Base-by-base conservation (phyloP, 768 basidiomycete genomes). In the Trametopsis cervina region DNA sequence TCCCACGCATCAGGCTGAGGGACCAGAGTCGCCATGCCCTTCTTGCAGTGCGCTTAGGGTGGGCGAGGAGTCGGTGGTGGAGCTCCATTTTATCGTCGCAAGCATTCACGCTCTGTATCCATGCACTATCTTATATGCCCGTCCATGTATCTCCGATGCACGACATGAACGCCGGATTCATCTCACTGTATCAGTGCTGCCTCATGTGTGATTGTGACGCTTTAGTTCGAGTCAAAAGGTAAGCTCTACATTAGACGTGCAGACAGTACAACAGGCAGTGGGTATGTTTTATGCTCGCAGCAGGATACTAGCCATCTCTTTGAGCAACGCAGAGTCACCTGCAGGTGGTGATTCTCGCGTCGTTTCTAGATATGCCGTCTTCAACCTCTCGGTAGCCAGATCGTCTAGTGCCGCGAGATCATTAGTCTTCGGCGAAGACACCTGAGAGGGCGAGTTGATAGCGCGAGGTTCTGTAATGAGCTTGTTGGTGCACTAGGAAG, bases 311-410 rank as follows among this genome's bases (percentile, higher is more conserved):
- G 60, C 55, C 2, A 60, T 36, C 0, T 49, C 59, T 26, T 50
- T 46, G 21, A 60, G 51, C 3, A 63, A 27, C 9, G 55, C 56
- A 5, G 46, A 40, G 12, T 59, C 61, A 3, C 42, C 52, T 0
- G 52, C 42, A 6, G 61, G 61, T 26, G 60, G 54, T 10, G 60
- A 60, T 40, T 59, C 59, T 29, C 54, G 42, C 43, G 60, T 60
- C 33, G 59, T 46, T 38, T 63, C 57, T 15, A 63, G 25, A 50
- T 89, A 88, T 0, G 77, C 75, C 7, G 74, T 76, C 40, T 83
- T 68, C 17, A 91, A 67, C 18, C 81, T 68, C 59, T 89, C 86
- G 12, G 81, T 85, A 4, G 87, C 83, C 11, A 89, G 69, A 54
- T 83, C 80, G 53, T 87, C 83, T 25, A 91, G 68, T 17, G 75